A percentile compares a stretch with the other conserved stretches of the same genome.
Evolutionary conservation across 257 asterid species (phyloP).

Genomic region (Solanum chmielewskii): DNA sequence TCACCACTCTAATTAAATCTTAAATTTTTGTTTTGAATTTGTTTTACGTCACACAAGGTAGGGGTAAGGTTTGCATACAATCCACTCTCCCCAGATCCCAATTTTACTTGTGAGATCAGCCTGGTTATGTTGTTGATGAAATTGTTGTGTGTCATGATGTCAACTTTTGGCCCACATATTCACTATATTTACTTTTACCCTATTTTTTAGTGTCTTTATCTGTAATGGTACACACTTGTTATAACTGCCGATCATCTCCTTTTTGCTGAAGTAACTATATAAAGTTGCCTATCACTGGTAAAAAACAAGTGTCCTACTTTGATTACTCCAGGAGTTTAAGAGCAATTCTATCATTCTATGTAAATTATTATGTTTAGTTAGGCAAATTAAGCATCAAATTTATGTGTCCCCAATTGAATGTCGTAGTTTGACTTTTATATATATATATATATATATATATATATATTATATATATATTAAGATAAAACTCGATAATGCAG

Average conservation of each 20-base stretch:
- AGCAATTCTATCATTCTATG: not conserved
- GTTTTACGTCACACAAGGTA: not conserved
- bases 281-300: not conserved
- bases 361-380: not conserved
- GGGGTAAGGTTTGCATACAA: not conserved
- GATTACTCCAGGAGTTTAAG: not conserved
- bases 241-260: not conserved
- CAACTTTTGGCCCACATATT: not conserved
- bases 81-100: not conserved
- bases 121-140: not conserved
- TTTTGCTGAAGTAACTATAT: not conserved
- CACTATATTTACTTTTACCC: not conserved
- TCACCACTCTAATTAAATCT: conserved; percentile 14
- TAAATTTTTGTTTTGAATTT: not conserved
- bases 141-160: not conserved
- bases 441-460: not conserved
- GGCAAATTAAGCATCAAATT: not conserved
- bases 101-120: not conserved
- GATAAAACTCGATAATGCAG: not conserved
- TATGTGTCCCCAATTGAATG: not conserved
- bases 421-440: not conserved
- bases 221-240: not conserved
- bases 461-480: not conserved
- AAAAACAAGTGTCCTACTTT: not conserved
- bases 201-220: not conserved